Conservation (phyloP, 768 basidiomycete species). For the Candolleomyces aberdarensis region DNA sequence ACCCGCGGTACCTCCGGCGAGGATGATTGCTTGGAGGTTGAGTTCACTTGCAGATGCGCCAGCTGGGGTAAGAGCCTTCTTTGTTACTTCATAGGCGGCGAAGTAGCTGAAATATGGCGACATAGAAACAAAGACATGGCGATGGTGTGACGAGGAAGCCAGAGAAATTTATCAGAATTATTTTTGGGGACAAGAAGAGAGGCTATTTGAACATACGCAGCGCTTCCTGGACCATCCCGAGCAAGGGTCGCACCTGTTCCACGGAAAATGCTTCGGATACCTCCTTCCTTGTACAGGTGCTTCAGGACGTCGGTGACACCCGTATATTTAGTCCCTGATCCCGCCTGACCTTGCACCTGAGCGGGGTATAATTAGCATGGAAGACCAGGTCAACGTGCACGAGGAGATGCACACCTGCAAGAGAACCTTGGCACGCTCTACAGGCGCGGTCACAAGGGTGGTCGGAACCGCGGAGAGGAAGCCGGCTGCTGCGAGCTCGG, state of each 20-base stretch:
- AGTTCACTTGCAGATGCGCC: conserved; percentile 79
- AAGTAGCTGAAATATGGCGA: conserved; percentile 66
- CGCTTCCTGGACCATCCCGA: conserved; percentile 94
- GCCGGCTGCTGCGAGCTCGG: conserved; percentile 88
- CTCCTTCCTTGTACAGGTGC: conserved; percentile 92
- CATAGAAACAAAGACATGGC: too few relatives aligned
- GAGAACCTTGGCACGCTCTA: conserved; percentile 95
- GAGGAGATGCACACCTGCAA: conserved; percentile 59
- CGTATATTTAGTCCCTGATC: conserved; percentile 68
- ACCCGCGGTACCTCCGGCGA: conserved; percentile 93
- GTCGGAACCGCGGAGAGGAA: conserved; percentile 93
- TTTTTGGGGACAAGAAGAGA: conserved; percentile 6
- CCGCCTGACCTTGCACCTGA: conserved; percentile 89
- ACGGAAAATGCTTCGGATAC: conserved; percentile 85
- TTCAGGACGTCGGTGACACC: conserved; percentile 90
- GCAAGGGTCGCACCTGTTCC: conserved; percentile 92
- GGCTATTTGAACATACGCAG: conserved; percentile 62
- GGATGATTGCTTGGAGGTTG: conserved; percentile 80
- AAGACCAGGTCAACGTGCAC: not conserved
- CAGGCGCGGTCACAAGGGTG: conserved; percentile 90
- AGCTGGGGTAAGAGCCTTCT: conserved; percentile 78
- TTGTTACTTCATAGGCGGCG: conserved; percentile 93
- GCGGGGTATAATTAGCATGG: conserved; percentile 7
- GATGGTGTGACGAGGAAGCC: not conserved
- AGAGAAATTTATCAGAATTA: not conserved